phyloP scores from a whole-genome alignment of 176 grass and related monocot genomes.

The Carex cristatella region DNA sequence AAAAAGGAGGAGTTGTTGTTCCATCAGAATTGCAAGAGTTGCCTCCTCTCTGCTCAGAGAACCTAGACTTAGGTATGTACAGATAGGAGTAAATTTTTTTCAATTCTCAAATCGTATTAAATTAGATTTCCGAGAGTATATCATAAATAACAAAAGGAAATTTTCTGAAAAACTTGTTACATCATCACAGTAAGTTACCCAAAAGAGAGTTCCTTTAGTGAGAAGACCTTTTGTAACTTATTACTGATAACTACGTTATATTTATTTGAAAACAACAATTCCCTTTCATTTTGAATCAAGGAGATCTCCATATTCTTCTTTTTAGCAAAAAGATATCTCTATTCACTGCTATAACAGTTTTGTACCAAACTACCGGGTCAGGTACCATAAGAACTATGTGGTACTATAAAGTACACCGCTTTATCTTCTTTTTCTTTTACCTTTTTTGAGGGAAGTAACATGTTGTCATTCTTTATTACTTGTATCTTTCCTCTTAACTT shows the following conservation, averaged over 20 bases:
- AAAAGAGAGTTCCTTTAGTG: neutral
- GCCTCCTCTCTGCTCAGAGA: slow-evolving; percentile 1
- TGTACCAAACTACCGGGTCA: neutral
- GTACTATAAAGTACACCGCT: neutral
- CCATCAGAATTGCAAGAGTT: slow-evolving; percentile 6
- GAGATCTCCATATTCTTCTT: neutral
- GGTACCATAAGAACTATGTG: neutral
- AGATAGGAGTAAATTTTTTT: neutral
- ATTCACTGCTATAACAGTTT: neutral
- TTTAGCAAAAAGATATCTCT: neutral
- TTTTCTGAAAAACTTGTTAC: neutral
- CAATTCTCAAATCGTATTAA: neutral
- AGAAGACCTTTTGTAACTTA: neutral
- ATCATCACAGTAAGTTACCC: neutral
- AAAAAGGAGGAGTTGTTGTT: neutral
- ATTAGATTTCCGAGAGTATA: neutral
- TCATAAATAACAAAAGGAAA: neutral
- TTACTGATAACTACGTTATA: neutral
- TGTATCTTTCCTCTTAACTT: neutral
- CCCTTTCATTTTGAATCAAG: neutral
- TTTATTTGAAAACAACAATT: neutral
- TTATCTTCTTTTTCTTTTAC: neutral
- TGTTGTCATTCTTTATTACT: neutral
- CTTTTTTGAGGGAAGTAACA: neutral
- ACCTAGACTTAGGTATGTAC: neutral